These are phyloP conservation scores for Zanthoxylum bungeanum DNA, from an alignment of 345 rosid genomes.

Conservation along the genomic window DNA sequence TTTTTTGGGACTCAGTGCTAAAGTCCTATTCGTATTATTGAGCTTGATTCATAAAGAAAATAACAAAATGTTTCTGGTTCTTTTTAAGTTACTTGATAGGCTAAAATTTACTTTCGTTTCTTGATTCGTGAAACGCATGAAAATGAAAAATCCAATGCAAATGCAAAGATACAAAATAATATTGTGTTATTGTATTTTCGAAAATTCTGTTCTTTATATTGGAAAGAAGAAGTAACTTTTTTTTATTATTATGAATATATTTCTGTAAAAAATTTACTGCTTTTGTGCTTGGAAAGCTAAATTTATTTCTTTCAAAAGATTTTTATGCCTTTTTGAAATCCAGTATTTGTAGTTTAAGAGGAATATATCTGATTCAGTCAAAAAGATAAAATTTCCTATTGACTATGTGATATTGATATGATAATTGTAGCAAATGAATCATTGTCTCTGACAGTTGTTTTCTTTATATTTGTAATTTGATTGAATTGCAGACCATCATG, in stretches of 20 bases:
- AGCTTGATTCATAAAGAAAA: background rate
- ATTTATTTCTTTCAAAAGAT: background rate
- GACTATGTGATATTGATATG: background rate
- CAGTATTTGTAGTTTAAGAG: background rate
- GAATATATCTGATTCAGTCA: background rate
- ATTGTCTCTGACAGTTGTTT: background rate
- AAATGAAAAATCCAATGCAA: too few relatives aligned
- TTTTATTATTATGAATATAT: too few relatives aligned
- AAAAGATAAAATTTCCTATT: background rate
- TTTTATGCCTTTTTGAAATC: background rate
- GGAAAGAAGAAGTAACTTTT: too few relatives aligned
- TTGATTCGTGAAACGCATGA: background rate
- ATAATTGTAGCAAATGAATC: background rate
- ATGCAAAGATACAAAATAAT: background rate
- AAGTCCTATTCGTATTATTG: background rate
- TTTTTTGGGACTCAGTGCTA: background rate
- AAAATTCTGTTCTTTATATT: background rate
- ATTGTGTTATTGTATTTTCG: background rate
- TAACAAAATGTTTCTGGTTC: background rate
- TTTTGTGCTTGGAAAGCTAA: background rate
- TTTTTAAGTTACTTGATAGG: background rate
- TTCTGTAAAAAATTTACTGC: background rate
- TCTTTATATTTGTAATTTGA: background rate
- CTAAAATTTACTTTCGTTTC: background rate
- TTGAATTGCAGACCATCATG: conserved; percentile 31